Base-by-base conservation (phyloP, 2,329 filamentous ascomycete genomes). In the Aureobasidium vineae region DNA sequence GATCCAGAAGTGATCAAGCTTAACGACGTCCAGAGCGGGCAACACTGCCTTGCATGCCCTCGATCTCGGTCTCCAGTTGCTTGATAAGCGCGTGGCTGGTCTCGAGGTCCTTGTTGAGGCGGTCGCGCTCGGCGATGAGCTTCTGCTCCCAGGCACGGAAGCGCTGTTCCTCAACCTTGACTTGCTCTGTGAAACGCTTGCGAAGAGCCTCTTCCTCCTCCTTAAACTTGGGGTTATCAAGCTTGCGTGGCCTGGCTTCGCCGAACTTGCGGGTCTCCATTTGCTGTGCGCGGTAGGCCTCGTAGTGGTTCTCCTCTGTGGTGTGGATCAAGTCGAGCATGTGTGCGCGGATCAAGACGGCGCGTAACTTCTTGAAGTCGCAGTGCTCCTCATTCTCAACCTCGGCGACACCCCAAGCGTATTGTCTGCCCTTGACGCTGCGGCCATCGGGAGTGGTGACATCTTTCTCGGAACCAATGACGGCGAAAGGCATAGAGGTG, bases 211-310 rank as follows among this genome's bases (percentile, higher is more conserved):
- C 95, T 79, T 99, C 95, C 82, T 99, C 95, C 80, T 99, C 95
- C 88, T 99, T 99, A 87, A 98, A 99, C 85, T 99, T 99, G 82
- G 95, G 95, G 85, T 99, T 99, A 84, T 99, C 95, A 74, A 99
- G 85, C 87, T 99, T 99, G 81, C 94, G 87, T 73, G 95, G 95
- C 72, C 94, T 89, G 68, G 93, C 94, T 84, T 99, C 96, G 81
- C 95, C 95, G 74, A 99, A 98, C 83, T 99, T 99, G 82, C 95
- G 88, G 60, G 95, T 99, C 85, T 99, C 95, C 95, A 99, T 99
- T 83, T 99, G 96, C 81, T 96, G 92, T 65, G 95, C 95, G 75
- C 95, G 94, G 85, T 99, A 99, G 69, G 92, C 94, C 82, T 99
- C 95, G 84, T 99, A 99, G 86, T 99, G 95, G 75, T 92, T 89